phyloP scores from a whole-genome alignment of 441 rosid species.

The Eruca vesicaria region DNA sequence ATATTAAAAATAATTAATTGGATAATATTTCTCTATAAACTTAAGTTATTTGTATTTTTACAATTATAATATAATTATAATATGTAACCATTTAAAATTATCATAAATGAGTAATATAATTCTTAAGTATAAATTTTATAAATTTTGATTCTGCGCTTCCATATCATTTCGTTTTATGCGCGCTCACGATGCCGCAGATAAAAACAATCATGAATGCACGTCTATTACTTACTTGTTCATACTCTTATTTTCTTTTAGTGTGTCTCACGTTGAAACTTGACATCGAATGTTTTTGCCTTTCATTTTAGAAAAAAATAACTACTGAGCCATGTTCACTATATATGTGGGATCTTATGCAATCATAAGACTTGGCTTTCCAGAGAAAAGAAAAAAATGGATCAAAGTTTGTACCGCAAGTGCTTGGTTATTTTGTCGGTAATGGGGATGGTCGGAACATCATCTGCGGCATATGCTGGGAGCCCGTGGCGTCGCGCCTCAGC shows the following conservation, averaged over 20 bases:
- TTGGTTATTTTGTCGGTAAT: conserved; percentile 21
- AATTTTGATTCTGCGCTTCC: no score
- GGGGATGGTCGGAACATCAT: conserved; percentile 28
- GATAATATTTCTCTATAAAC: no score
- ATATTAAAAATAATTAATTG: no score
- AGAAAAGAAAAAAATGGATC: background rate
- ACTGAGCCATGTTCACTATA: conserved; percentile 6
- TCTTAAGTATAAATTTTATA: no score
- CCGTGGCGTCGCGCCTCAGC: conserved; percentile 62
- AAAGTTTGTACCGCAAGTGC: conserved; percentile 31
- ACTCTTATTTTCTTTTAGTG: conserved; percentile 42
- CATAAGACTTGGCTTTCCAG: conserved; percentile 18
- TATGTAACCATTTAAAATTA: no score
- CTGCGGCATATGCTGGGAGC: conserved; percentile 40
- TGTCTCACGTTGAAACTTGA: conserved; percentile 44
- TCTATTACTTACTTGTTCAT: conserved; percentile 9
- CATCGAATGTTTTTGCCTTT: background rate
- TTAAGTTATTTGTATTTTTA: no score
- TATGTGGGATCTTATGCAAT: conserved; percentile 20
- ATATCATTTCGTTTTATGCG: no score
- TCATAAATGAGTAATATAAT: no score
- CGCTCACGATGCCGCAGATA: no score
- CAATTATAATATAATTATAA: no score
- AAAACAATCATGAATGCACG: conserved; percentile 62
- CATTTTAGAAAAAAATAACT: background rate